These are phyloP conservation scores for Macadamia tetraphylla DNA, from an alignment of 164 flowering plant species.

Conservation along the genomic window DNA sequence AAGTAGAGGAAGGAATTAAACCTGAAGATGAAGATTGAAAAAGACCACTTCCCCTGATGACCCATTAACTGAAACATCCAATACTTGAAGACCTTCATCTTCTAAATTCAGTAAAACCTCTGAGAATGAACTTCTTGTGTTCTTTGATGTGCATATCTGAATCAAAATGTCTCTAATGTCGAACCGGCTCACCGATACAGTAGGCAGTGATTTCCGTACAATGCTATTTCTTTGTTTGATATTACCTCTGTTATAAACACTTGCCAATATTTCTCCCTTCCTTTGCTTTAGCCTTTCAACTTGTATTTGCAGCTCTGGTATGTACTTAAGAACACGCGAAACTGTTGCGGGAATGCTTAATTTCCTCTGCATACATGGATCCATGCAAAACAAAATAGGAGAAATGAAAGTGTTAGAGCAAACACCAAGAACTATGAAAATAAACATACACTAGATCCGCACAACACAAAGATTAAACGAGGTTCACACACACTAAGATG, in stretches of 20 bases:
- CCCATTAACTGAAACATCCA: not conserved
- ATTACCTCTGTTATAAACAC: slow-evolving; percentile 18
- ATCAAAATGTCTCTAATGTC: slow-evolving; percentile 38
- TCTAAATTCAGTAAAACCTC: slow-evolving; percentile 20
- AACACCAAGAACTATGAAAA: too few relatives aligned
- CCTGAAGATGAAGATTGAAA: not conserved
- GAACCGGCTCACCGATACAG: slow-evolving; percentile 26
- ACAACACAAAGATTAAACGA: not conserved
- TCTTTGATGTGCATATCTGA: slow-evolving; percentile 33
- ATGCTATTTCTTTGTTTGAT: not conserved
- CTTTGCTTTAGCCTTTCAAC: slow-evolving; percentile 34
- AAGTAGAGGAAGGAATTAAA: not conserved
- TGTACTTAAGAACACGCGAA: slow-evolving; percentile 47
- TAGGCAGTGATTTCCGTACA: slow-evolving; percentile 1
- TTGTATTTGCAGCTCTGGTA: slow-evolving; percentile 56
- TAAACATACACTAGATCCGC: too few relatives aligned
- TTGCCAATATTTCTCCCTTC: slow-evolving; percentile 39
- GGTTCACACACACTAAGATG: too few relatives aligned
- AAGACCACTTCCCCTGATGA: not conserved
- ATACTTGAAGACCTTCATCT: not conserved
- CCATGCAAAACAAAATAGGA: too few relatives aligned
- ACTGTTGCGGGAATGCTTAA: slow-evolving; percentile 57
- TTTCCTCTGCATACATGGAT: slow-evolving; percentile 36
- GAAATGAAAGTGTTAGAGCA: too few relatives aligned
- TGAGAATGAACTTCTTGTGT: slow-evolving; percentile 25